Percentiles rank a stretch among this genome's conserved stretches.
phyloP scores from a whole-genome alignment of 116 monocot species.

The Cymodocea nodosa region DNA sequence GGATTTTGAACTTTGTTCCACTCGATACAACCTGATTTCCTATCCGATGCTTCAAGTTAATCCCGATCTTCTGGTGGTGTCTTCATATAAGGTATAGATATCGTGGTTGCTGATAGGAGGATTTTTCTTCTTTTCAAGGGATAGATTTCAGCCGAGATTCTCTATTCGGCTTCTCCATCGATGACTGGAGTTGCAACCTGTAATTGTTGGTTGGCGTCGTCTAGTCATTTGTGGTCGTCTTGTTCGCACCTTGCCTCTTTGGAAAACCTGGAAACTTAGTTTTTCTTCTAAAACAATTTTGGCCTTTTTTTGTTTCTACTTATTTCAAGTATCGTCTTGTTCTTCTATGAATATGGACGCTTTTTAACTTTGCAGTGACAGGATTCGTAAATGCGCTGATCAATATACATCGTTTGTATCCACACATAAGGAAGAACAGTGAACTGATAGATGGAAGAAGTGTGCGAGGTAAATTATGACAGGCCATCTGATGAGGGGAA shows the following conservation, averaged over 20 bases:
- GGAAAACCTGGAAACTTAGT: no score
- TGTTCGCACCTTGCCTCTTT: no score
- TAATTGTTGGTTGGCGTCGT: no score
- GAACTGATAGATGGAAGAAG: conserved; percentile 5
- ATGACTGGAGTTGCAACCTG: no score
- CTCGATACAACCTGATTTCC: background rate
- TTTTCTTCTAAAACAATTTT: no score
- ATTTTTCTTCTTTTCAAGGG: background rate
- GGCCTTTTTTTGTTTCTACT: no score
- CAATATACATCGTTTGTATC: background rate
- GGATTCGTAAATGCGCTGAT: background rate
- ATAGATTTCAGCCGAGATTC: background rate
- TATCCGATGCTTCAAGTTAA: background rate
- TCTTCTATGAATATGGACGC: no score
- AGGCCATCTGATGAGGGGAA: conserved; percentile 31
- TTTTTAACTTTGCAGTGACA: background rate
- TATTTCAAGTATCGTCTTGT: no score
- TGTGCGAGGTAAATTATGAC: conserved; percentile 20
- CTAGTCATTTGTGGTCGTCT: no score
- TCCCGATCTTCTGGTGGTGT: background rate
- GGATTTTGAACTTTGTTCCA: background rate
- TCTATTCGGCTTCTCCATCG: background rate
- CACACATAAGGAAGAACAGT: background rate
- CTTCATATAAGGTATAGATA: background rate
- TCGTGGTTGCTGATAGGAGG: background rate